These are phyloP conservation scores for Nakaseomyces nivariensis DNA, from an alignment of 1,139 yeast species.

Conservation along the genomic window DNA sequence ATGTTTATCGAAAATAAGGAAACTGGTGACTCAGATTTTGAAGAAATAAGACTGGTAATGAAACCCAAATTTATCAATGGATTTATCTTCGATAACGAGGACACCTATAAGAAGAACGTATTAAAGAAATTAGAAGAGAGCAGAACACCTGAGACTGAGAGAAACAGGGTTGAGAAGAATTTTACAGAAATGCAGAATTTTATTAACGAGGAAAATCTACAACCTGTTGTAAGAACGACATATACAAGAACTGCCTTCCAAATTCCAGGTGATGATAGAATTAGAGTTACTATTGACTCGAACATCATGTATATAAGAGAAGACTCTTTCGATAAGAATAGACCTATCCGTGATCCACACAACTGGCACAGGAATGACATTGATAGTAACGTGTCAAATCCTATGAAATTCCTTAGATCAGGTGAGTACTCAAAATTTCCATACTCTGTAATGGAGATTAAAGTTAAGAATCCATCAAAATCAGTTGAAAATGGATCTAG, in stretches of 20 bases:
- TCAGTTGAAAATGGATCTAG: constrained; percentile 19
- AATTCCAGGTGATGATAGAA: constrained; percentile 92
- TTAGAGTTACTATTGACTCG: constrained; percentile 82
- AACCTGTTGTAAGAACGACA: constrained; percentile 79
- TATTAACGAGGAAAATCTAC: constrained; percentile 55
- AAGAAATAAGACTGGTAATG: constrained; percentile 44
- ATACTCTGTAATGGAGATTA: constrained; percentile 83
- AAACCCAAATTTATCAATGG: constrained; percentile 73
- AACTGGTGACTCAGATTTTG: constrained; percentile 39
- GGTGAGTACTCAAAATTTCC: constrained; percentile 87
- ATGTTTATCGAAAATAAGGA: constrained; percentile 49
- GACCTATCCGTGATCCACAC: constrained; percentile 82
- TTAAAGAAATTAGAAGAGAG: constrained; percentile 46
- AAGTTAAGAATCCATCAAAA: constrained; percentile 41
- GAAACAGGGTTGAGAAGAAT: constrained; percentile 44
- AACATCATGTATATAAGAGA: constrained; percentile 83
- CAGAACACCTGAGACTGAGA: constrained; percentile 41
- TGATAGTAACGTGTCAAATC: constrained; percentile 63
- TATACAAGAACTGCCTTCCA: constrained; percentile 94
- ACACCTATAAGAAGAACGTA: constrained; percentile 38
- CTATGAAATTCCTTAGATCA: constrained; percentile 64
- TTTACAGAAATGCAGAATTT: constrained; percentile 54
- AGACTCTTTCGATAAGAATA: constrained; percentile 71
- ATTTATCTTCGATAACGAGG: constrained; percentile 41
- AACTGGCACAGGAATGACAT: constrained; percentile 91